Evolutionary conservation across 2,329 filamentous ascomycete species (phyloP).

Genomic region (Neonectria magnoliae): DNA sequence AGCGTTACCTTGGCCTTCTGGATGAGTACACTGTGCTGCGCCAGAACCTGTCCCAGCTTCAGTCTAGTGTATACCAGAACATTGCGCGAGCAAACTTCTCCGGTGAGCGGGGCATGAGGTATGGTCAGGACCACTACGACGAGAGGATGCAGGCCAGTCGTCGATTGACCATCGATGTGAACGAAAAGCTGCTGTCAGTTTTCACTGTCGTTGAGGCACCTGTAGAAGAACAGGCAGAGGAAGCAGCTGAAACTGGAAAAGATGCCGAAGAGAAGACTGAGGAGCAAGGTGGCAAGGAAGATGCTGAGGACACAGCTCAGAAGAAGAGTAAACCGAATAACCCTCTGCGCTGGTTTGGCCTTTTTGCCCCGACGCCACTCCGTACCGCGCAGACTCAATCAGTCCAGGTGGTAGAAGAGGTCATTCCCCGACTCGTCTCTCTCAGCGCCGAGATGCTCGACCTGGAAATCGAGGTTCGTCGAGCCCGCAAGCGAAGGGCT

Average conservation of each 20-base stretch:
- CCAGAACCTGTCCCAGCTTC: conserved; percentile 60
- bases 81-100: conserved; percentile 82
- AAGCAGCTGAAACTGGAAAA: conserved; percentile 1
- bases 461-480: conserved; percentile 75
- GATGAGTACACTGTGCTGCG: conserved; percentile 73
- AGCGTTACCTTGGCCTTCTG: conserved; percentile 72
- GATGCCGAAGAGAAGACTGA: conserved; percentile 13
- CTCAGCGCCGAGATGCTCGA: conserved; percentile 69
- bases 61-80: conserved; percentile 65
- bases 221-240: conserved; percentile 16
- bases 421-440: conserved; percentile 66
- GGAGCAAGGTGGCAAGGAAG: conserved; percentile 19
- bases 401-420: conserved; percentile 62
- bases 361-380: conserved; percentile 63
- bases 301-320: conserved; percentile 19
- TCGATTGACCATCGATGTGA: conserved; percentile 46
- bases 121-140: conserved; percentile 78
- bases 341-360: conserved; percentile 68
- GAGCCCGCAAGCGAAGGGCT: conserved; percentile 65
- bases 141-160: conserved; percentile 74
- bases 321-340: conserved; percentile 36
- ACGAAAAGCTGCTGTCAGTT: conserved; percentile 23
- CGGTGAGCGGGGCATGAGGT: conserved; percentile 69
- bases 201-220: conserved; percentile 32
- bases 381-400: conserved; percentile 69